These are phyloP conservation scores for Lotus japonicus DNA, from an alignment of 306 rosid genomes.

Conservation along the genomic window DNA sequence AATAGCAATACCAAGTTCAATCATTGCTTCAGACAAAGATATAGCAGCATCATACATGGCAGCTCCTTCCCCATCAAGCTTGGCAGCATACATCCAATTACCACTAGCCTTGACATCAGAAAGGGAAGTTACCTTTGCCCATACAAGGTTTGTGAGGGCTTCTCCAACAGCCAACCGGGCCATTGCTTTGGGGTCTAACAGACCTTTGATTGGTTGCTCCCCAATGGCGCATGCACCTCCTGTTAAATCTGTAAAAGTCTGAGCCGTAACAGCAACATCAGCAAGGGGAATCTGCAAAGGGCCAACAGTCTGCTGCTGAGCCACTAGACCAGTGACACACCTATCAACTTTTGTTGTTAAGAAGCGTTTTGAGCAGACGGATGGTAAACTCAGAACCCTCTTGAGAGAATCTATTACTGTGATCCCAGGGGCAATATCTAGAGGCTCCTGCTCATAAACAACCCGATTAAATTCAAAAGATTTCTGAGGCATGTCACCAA, in stretches of 20 bases:
- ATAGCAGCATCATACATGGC: constrained; percentile 84
- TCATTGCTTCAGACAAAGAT: constrained; percentile 74
- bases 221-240: constrained; percentile 96
- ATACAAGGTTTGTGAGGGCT: constrained; percentile 92
- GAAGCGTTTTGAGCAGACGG: constrained; percentile 77
- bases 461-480: constrained; percentile 54
- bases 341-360: constrained; percentile 75
- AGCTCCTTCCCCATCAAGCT: constrained; percentile 92
- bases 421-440: constrained; percentile 68
- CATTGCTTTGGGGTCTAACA: constrained; percentile 88
- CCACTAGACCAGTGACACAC: constrained; percentile 85
- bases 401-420: constrained; percentile 59
- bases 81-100: constrained; percentile 95
- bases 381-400: constrained; percentile 78
- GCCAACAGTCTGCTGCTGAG: constrained; percentile 92
- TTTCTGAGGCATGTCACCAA: constrained; percentile 91
- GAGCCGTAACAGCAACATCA: constrained; percentile 90
- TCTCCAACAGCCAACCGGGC: constrained; percentile 93
- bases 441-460: constrained; percentile 52
- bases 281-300: constrained; percentile 80
- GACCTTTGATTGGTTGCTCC: constrained; percentile 85
- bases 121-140: constrained; percentile 82
- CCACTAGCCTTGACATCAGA: constrained; percentile 95
- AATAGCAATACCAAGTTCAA: constrained; percentile 85
- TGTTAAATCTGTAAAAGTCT: constrained; percentile 56